phyloP scores from a whole-genome alignment of 164 flowering plant species.

The Chimonanthus praecox region DNA sequence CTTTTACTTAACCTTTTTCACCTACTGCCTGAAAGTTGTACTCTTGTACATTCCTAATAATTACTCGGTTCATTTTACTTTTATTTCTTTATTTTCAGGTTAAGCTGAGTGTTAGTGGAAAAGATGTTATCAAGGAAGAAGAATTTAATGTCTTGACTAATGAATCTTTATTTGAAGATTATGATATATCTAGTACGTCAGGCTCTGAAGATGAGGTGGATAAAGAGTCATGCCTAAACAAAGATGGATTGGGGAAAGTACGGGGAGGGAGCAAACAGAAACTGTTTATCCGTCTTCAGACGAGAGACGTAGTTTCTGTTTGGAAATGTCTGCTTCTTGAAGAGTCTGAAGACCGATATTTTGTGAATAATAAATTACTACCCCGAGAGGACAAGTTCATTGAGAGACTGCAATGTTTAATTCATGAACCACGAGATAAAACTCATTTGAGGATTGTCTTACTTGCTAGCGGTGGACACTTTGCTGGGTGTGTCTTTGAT shows the following conservation, averaged over 20 bases:
- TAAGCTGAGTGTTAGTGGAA: slow-evolving; percentile 83
- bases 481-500: slow-evolving; percentile 96
- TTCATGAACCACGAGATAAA: slow-evolving; percentile 54
- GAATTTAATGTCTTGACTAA: slow-evolving; percentile 71
- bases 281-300: slow-evolving; percentile 43
- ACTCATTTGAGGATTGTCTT: slow-evolving; percentile 57
- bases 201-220: slow-evolving; percentile 93
- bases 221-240: slow-evolving; percentile 15
- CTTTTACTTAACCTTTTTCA: not conserved
- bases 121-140: slow-evolving; percentile 65
- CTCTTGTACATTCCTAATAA: not conserved
- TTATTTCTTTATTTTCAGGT: slow-evolving; percentile 34
- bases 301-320: slow-evolving; percentile 66
- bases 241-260: slow-evolving; percentile 16
- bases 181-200: slow-evolving; percentile 89
- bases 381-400: slow-evolving; percentile 42
- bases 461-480: slow-evolving; percentile 93
- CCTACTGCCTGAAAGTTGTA: not conserved
- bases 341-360: slow-evolving; percentile 43
- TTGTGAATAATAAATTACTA: slow-evolving; percentile 30
- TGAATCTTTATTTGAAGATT: slow-evolving; percentile 56
- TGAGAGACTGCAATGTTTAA: slow-evolving; percentile 46
- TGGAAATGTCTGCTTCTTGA: slow-evolving; percentile 70
- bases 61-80: not conserved
- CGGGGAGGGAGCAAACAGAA: slow-evolving; percentile 35